Evolutionary conservation across 2,329 filamentous ascomycete species (phyloP).

Genomic region (Fusarium anthophilum): DNA sequence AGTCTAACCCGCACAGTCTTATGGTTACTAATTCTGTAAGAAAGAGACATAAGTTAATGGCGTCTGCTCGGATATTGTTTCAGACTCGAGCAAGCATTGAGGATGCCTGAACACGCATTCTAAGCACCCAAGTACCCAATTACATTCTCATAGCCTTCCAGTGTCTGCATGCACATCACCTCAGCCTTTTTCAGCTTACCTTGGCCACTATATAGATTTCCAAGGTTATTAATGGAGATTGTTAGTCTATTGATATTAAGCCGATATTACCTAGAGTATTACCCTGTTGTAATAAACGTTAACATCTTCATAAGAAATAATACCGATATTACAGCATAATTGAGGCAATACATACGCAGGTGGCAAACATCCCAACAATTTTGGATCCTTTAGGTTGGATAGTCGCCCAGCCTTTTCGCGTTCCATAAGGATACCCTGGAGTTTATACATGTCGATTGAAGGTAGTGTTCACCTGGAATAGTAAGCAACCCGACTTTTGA

Average conservation of each 20-base stretch:
- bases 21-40: neutral
- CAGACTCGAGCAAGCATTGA: neutral
- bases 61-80: neutral
- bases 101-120: neutral
- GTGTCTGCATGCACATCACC: too few relatives aligned
- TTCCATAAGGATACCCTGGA: neutral
- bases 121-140: neutral
- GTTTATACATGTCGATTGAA: neutral
- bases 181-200: too few relatives aligned
- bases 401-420: neutral
- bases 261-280: neutral
- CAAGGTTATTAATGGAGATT: too few relatives aligned
- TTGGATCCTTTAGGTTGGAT: neutral
- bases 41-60: neutral
- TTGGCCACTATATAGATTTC: too few relatives aligned
- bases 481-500: neutral
- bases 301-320: neutral
- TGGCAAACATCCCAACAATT: neutral
- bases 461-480: neutral
- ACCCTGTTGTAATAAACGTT: neutral
- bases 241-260: neutral
- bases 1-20: neutral
- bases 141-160: too few relatives aligned
- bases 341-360: neutral
- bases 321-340: neutral